phyloP scores from a whole-genome alignment of 1,284 basidiomycete genomes.

The Lignosus rhinocerotis region DNA sequence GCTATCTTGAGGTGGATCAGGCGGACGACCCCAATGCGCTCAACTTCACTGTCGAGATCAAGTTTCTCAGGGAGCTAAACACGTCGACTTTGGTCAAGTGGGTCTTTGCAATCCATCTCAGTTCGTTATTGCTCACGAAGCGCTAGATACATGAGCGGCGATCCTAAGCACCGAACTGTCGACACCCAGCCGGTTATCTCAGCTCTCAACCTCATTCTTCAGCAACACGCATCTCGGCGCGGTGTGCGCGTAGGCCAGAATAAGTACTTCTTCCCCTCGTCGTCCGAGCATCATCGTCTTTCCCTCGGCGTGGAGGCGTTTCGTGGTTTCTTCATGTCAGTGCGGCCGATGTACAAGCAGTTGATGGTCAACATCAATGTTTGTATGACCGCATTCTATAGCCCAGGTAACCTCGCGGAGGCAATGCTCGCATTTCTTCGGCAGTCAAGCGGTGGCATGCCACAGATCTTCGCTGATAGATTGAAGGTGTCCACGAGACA shows the following conservation, averaged over 20 bases:
- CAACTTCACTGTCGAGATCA: constrained; percentile 54
- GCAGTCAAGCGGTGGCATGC: constrained; percentile 48
- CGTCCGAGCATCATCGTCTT: constrained; percentile 31
- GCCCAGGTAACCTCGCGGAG: constrained; percentile 59
- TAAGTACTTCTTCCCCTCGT: constrained; percentile 58
- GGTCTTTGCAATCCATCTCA: constrained; percentile 25
- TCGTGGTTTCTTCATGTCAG: constrained; percentile 69
- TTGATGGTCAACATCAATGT: constrained; percentile 75
- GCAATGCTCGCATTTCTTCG: constrained; percentile 49
- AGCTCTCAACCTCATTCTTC: constrained; percentile 66
- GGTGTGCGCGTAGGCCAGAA: constrained; percentile 63
- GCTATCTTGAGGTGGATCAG: constrained; percentile 59
- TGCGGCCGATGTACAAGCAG: constrained; percentile 62
- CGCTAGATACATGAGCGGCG: constrained; percentile 53
- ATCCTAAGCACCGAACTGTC: constrained; percentile 39
- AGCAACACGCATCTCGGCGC: constrained; percentile 52
- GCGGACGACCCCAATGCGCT: constrained; percentile 43
- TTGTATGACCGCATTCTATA: constrained; percentile 73
- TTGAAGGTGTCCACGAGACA: constrained; percentile 61
- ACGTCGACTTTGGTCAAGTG: constrained; percentile 48
- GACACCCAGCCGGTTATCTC: constrained; percentile 57
- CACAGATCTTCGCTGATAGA: constrained; percentile 47
- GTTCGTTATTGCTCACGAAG: background rate
- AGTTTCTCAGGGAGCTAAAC: constrained; percentile 46
- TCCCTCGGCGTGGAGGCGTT: constrained; percentile 55